Evolutionary conservation across 345 rosid genomes (phyloP), one percentile per base, ranked within the genome.

Genomic region (Sonneratia alba): DNA sequence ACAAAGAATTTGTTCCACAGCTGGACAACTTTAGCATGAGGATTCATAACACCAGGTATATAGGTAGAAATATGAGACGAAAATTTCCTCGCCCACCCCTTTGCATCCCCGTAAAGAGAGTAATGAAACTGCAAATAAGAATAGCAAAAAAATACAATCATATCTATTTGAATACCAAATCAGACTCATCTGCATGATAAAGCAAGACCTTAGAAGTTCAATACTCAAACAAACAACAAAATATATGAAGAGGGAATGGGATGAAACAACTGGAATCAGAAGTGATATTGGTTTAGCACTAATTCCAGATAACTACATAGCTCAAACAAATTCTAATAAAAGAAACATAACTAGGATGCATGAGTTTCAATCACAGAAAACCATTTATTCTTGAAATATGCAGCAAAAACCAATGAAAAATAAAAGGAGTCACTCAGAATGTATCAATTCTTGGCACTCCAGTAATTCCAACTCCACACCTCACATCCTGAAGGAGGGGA

Each of bases 41-140:
- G 97, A 81, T 91, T 94, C 91, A 89, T 85, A 79, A 91, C 84
- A 42, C 88, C 83, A 38, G 85, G 90, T 78, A 88, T 74, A 79
- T 71, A 67, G 34, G 70, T 71, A 65, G 36, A 37, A 63, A 83
- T 8, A 83, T 45, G 79, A 10, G 90, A 76, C 53, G 70, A 47
- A 68, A 82, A 76, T 68, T 88, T 72, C 77, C 77, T 89, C 36
- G 88, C 91, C 89, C 98, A 89, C 13, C 98, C 91, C 83, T 83
- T 85, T 71, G 97, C 96, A 77, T 89, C 96, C 68, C 87, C 96
- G 24, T 89, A 87, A 14, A 91, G 79, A 82, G 74, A 81, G 79
- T 84, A 86, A 68, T 85, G 91, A 72, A 83, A 86, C 98, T 91
- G 84, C 75, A 77, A 63, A 68, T 22, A 43, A 59, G n/a, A 64